These are phyloP conservation scores for Candida michaelii DNA, from an alignment of 805 yeast genomes.

Conservation along the genomic window DNA sequence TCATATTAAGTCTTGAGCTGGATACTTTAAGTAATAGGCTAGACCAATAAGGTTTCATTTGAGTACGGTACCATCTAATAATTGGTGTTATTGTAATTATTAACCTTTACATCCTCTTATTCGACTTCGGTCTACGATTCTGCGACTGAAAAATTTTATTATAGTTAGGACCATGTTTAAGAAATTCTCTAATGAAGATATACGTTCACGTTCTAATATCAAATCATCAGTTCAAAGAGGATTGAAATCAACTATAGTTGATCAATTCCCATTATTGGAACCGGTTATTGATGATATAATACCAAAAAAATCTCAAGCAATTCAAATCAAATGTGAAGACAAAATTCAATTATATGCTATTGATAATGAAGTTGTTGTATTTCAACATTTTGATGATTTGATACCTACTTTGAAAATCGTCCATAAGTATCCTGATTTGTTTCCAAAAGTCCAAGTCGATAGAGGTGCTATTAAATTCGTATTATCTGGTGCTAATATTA, in stretches of 20 bases:
- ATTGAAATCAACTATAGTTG: conserved; percentile 70
- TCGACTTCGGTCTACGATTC: background rate
- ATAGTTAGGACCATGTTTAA: conserved; percentile 44
- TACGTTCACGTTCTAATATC: conserved; percentile 86
- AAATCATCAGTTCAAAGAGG: conserved; percentile 93
- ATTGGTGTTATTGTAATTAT: conserved; percentile 48
- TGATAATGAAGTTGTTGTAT: conserved; percentile 71
- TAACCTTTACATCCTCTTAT: conserved; percentile 33
- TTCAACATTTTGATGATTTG: conserved; percentile 78
- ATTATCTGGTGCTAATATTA: conserved; percentile 91
- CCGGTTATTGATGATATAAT: conserved; percentile 74
- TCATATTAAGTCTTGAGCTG: conserved; percentile 45
- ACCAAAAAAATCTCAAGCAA: conserved; percentile 85
- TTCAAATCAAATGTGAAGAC: conserved; percentile 84
- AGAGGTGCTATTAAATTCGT: conserved; percentile 96
- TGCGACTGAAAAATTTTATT: conserved; percentile 3
- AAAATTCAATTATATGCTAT: conserved; percentile 75
- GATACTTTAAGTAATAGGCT: conserved; percentile 42
- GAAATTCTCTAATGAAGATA: conserved; percentile 78
- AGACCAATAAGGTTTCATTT: conserved; percentile 41
- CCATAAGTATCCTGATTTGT: conserved; percentile 78
- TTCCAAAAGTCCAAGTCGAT: conserved; percentile 87
- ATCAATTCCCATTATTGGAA: conserved; percentile 73
- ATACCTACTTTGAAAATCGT: conserved; percentile 74
- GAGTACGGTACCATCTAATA: conserved; percentile 46